Conservation (phyloP, 345 rosid species). For the Cardamine occulta region DNA sequence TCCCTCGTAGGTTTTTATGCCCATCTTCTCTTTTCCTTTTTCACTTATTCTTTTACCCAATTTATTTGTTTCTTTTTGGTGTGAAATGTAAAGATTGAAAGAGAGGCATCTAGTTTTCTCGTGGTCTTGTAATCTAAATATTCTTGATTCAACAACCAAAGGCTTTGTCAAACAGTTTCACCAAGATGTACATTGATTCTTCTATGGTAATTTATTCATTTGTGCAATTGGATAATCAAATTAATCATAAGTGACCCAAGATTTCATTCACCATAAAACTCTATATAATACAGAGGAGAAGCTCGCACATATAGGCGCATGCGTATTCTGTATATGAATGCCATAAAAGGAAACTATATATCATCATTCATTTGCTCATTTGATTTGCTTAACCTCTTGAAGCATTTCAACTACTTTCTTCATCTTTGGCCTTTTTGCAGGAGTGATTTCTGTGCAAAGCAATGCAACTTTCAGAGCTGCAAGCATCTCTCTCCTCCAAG, state of each 20-base stretch:
- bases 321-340: too few species aligned
- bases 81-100: too few species aligned
- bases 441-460: slow-evolving; percentile 72
- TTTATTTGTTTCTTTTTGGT: too few species aligned
- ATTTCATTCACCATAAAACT: too few species aligned
- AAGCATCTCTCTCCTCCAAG: slow-evolving; percentile 97
- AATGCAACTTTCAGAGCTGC: slow-evolving; percentile 91
- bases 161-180: slow-evolving; percentile 14
- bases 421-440: slow-evolving; percentile 90
- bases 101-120: too few species aligned
- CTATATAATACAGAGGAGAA: too few species aligned
- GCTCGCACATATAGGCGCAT: too few species aligned
- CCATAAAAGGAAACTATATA: not conserved
- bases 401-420: slow-evolving; percentile 89
- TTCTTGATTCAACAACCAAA: slow-evolving; percentile 6
- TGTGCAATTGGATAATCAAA: too few species aligned
- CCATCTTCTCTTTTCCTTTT: too few species aligned
- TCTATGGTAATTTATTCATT: too few species aligned
- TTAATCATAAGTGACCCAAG: too few species aligned
- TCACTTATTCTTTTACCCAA: too few species aligned
- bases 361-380: slow-evolving; percentile 31
- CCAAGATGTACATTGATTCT: not conserved
- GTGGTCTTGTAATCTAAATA: not conserved
- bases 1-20: slow-evolving; percentile 1
- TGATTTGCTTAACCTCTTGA: slow-evolving; percentile 69